phyloP scores from a whole-genome alignment of 352 stramenopile genomes.

The Phytophthora tubulina region DNA sequence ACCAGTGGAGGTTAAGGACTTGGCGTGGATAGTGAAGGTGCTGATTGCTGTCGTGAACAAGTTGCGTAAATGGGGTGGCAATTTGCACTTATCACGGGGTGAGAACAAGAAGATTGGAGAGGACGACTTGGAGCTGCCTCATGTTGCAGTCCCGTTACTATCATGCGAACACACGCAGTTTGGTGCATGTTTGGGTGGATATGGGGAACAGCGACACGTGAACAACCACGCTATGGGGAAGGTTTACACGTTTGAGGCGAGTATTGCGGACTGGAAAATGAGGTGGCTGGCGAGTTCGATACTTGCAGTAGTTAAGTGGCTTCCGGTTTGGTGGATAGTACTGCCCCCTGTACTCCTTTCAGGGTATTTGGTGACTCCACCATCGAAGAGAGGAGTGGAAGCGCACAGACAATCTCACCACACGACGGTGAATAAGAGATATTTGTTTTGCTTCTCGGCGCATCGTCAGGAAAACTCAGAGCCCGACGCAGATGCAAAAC shows the following conservation, averaged over 20 bases:
- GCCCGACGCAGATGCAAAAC: not conserved
- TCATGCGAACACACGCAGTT: slow-evolving; percentile 30
- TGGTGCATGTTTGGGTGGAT: slow-evolving; percentile 11
- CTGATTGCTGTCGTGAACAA: not conserved
- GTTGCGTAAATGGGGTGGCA: not conserved
- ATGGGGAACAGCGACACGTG: not conserved
- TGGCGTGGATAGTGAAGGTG: not conserved
- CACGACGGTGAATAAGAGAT: slow-evolving; percentile 41
- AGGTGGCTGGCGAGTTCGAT: slow-evolving; percentile 56
- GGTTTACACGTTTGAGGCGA: slow-evolving; percentile 71
- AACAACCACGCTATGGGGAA: slow-evolving; percentile 44
- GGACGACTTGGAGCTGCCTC: slow-evolving; percentile 44
- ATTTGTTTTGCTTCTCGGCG: slow-evolving; percentile 65
- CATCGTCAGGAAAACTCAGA: slow-evolving; percentile 33
- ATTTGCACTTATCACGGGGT: slow-evolving; percentile 10
- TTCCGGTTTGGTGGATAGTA: slow-evolving; percentile 51
- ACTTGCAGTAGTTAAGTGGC: slow-evolving; percentile 48
- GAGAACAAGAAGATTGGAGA: not conserved
- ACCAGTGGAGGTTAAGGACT: slow-evolving; percentile 24
- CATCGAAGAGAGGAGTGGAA: slow-evolving; percentile 8
- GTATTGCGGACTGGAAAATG: slow-evolving; percentile 52
- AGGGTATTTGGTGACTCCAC: slow-evolving; percentile 45
- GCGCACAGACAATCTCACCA: slow-evolving; percentile 10
- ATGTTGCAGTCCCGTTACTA: slow-evolving; percentile 59
- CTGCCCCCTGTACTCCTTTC: slow-evolving; percentile 54